phyloP scores from a whole-genome alignment of 495 filamentous ascomycete genomes.

The Penicillium coprophilum region DNA sequence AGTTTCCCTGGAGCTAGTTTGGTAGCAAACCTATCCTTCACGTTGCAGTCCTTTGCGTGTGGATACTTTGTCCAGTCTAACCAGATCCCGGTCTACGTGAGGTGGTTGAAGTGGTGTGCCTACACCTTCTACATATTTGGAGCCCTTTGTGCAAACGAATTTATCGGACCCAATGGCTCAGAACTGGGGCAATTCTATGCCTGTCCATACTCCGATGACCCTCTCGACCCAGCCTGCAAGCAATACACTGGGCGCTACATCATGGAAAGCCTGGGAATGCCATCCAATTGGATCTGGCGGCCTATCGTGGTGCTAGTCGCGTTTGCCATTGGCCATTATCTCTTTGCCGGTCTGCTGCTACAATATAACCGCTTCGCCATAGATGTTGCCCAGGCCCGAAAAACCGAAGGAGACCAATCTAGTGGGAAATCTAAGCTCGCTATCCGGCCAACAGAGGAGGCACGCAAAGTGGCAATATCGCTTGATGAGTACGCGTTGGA shows the following conservation, averaged over 20 bases:
- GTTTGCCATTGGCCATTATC: constrained; percentile 57
- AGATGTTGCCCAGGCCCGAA: constrained; percentile 55
- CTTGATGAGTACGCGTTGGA: constrained; percentile 60
- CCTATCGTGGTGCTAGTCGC: constrained; percentile 61
- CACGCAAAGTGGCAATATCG: constrained; percentile 57
- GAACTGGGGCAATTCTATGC: constrained; percentile 57
- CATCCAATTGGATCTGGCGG: constrained; percentile 58
- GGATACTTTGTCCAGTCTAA: constrained; percentile 71
- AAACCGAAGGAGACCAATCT: constrained; percentile 54
- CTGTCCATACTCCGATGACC: constrained; percentile 60
- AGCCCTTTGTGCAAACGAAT: constrained; percentile 67
- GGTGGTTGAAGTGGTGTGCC: constrained; percentile 65
- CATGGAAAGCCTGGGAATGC: constrained; percentile 63
- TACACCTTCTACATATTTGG: constrained; percentile 67
- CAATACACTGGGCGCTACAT: constrained; percentile 67
- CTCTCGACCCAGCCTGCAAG: constrained; percentile 58
- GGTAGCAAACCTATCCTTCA: constrained; percentile 68
- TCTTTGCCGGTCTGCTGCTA: constrained; percentile 54
- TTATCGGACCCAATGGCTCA: constrained; percentile 47
- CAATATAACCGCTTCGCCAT: constrained; percentile 60
- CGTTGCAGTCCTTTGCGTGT: constrained; percentile 66
- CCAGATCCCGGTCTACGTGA: constrained; percentile 69
- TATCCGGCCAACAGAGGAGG: constrained; percentile 48
- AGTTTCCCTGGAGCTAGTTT: constrained; percentile 62
- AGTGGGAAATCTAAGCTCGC: constrained; percentile 62